Percentiles rank a stretch among this genome's conserved stretches.
Conservation (phyloP, 208 protist species). For the Acanthamoeba royreba region DNA sequence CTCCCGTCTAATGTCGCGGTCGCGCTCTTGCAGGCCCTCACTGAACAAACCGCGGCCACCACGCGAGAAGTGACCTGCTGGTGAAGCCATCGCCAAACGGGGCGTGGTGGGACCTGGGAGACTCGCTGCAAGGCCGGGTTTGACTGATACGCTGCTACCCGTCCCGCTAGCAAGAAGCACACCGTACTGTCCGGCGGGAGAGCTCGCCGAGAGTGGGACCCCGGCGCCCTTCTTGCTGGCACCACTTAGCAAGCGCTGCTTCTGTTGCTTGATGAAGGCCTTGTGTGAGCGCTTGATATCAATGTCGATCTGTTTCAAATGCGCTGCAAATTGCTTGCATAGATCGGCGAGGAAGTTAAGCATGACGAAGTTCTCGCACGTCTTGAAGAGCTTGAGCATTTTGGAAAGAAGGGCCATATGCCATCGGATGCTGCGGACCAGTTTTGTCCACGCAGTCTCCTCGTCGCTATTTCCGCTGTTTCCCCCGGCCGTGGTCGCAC, state of each 20-base stretch:
- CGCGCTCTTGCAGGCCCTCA: not conserved
- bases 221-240: not conserved
- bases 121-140: too few species aligned
- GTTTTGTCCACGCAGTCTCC: not conserved
- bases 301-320: not conserved
- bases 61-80: too few species aligned
- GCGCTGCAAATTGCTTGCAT: not conserved
- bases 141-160: too few species aligned
- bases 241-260: not conserved
- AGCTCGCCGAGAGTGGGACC: too few species aligned
- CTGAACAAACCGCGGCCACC: too few species aligned
- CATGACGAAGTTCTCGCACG: constrained; percentile 34
- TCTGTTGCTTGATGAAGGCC: not conserved
- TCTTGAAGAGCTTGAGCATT: constrained; percentile 44
- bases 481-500: too few species aligned
- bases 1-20: not conserved
- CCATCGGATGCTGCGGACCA: not conserved
- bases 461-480: too few species aligned
- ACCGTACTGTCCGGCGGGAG: too few species aligned
- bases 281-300: not conserved
- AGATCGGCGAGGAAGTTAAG: constrained; percentile 10
- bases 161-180: too few species aligned
- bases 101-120: too few species aligned
- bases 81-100: too few species aligned
- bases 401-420: constrained; percentile 4